Conservation (phyloP, 2,329 filamentous ascomycete species). For the Trichoderma oligosporum region DNA sequence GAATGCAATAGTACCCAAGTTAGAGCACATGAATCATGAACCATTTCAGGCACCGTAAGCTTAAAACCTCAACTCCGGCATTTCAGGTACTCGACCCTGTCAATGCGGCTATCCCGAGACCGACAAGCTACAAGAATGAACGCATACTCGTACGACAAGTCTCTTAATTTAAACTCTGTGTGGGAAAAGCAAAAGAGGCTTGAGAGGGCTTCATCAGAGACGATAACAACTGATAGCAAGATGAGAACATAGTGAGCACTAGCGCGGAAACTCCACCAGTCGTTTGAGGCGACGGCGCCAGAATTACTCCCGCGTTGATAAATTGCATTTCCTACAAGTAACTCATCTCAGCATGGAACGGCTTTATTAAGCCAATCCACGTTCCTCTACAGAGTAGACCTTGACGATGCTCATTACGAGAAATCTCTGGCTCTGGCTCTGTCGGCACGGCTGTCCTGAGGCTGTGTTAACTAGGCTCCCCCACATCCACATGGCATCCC, state of each 20-base stretch:
- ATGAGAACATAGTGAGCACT: not conserved
- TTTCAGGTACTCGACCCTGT: not conserved
- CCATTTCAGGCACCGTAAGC: too few species aligned
- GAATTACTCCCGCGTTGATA: constrained; percentile 12
- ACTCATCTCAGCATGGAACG: not conserved
- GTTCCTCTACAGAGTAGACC: too few species aligned
- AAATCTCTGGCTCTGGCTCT: not conserved
- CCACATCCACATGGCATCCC: constrained; percentile 17
- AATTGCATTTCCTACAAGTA: not conserved
- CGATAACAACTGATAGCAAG: not conserved
- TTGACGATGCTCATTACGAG: too few species aligned
- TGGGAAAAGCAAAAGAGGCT: too few species aligned
- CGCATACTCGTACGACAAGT: not conserved
- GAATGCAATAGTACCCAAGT: not conserved
- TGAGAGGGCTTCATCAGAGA: not conserved
- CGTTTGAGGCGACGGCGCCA: constrained; percentile 1
- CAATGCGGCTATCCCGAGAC: not conserved
- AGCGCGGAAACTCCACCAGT: not conserved
- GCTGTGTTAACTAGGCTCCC: not conserved
- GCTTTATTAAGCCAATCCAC: too few species aligned
- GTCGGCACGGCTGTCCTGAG: too few species aligned
- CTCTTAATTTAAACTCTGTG: too few species aligned
- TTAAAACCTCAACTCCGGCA: too few species aligned
- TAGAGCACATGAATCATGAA: not conserved
- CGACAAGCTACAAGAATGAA: not conserved